A percentile compares a stretch with the other conserved stretches of the same genome.
phyloP scores from a whole-genome alignment of 192 early-diverging fungal species.

The Cladochytrium replicatum region DNA sequence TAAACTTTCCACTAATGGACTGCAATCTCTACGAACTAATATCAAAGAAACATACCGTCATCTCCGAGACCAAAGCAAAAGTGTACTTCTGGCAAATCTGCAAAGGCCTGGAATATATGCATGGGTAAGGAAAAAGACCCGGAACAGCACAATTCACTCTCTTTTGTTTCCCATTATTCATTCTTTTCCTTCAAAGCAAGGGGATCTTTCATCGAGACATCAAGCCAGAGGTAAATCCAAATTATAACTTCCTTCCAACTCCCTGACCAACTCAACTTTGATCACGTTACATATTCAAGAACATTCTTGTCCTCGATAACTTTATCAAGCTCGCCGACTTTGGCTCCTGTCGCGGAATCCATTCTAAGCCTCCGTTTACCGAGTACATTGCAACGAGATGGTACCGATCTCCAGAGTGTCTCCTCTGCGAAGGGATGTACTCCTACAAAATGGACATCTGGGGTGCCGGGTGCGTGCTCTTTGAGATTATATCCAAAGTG shows the following conservation, averaged over 20 bases:
- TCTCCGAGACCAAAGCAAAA: constrained; percentile 46
- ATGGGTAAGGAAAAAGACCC: constrained; percentile 23
- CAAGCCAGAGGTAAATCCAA: constrained; percentile 41
- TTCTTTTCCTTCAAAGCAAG: constrained; percentile 23
- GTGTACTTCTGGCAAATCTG: constrained; percentile 46
- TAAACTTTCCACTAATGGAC: constrained; percentile 56
- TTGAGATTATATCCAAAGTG: constrained; percentile 39
- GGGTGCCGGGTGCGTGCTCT: constrained; percentile 52
- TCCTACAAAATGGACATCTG: constrained; percentile 53
- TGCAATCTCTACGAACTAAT: constrained; percentile 57
- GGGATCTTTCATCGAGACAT: constrained; percentile 57
- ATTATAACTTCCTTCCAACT: constrained; percentile 3
- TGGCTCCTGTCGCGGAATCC: constrained; percentile 52
- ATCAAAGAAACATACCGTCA: constrained; percentile 31
- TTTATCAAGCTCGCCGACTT: constrained; percentile 52
- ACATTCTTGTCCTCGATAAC: constrained; percentile 46
- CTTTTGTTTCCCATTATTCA: background rate
- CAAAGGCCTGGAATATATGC: constrained; percentile 50
- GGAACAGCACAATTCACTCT: background rate
- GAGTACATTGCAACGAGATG: constrained; percentile 59
- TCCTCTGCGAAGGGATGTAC: constrained; percentile 49
- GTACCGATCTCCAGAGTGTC: constrained; percentile 56
- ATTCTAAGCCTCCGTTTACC: constrained; percentile 55
- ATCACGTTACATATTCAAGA: constrained; percentile 13
- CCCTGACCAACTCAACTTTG: background rate